Percentiles rank a stretch among this genome's conserved stretches.
These are phyloP conservation scores for Pseudogymnoascus verrucosus DNA, from an alignment of 2,329 filamentous ascomycete genomes.

Conservation along the genomic window DNA sequence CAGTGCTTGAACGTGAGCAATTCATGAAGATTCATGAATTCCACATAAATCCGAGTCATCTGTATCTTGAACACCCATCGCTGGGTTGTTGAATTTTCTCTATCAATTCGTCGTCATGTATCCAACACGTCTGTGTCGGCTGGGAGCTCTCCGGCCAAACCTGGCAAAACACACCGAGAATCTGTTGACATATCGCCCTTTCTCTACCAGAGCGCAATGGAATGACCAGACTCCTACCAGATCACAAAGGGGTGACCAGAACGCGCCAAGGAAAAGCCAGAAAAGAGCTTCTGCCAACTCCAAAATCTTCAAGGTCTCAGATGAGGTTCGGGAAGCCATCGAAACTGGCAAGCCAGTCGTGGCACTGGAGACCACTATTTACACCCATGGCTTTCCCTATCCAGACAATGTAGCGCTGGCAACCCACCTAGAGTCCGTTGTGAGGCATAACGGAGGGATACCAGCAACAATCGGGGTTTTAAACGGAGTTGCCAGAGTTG, in stretches of 20 bases:
- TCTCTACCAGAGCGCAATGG: background rate
- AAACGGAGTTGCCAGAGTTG: slow-evolving; percentile 74
- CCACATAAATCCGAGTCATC: background rate
- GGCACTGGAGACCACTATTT: slow-evolving; percentile 91
- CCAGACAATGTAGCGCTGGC: slow-evolving; percentile 69
- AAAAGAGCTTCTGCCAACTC: background rate
- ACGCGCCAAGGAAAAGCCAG: background rate
- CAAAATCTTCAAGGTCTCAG: slow-evolving; percentile 14
- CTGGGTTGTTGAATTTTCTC: background rate
- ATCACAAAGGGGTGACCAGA: background rate
- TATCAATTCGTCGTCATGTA: background rate
- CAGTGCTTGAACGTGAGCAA: background rate
- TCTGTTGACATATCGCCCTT: background rate
- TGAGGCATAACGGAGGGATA: slow-evolving; percentile 72
- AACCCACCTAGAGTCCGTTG: slow-evolving; percentile 66
- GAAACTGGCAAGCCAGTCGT: slow-evolving; percentile 72
- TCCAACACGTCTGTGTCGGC: background rate
- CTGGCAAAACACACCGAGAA: background rate
- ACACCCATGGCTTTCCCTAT: slow-evolving; percentile 83
- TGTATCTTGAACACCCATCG: background rate
- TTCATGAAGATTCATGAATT: background rate
- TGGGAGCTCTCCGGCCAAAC: background rate
- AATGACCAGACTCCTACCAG: background rate
- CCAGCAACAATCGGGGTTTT: slow-evolving; percentile 89
- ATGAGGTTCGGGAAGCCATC: slow-evolving; percentile 71